Conservation (phyloP, 2,329 filamentous ascomycete species). For the Exophiala oligosperma region DNA sequence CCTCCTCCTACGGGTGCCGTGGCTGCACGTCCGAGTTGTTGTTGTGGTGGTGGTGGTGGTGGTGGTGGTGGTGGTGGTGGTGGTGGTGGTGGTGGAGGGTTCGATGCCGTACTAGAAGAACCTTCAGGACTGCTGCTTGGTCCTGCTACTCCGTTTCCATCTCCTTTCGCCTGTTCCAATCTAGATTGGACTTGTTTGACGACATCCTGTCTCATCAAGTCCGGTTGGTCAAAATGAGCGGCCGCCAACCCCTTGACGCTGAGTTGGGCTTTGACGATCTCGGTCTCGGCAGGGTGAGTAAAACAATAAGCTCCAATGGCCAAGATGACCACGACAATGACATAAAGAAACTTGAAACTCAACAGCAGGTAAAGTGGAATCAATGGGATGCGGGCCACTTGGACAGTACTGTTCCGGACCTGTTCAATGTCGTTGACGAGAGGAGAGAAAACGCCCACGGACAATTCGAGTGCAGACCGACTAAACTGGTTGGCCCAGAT, state of each 20-base stretch:
- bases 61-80: neutral
- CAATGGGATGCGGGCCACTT: conserved; percentile 19
- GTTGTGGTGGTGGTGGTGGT: neutral
- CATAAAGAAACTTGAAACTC: conserved; percentile 5
- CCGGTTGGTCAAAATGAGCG: conserved; percentile 6
- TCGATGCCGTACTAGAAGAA: too few relatives aligned
- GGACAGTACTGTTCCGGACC: conserved; percentile 8
- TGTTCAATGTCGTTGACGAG: conserved; percentile 14
- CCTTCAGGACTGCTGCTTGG: neutral
- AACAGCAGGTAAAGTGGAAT: conserved; percentile 11
- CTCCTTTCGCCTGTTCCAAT: neutral
- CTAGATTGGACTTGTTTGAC: conserved; percentile 5
- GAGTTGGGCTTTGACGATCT: conserved; percentile 10
- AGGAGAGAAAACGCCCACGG: conserved; percentile 15
- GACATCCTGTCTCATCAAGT: conserved; percentile 2
- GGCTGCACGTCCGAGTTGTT: neutral
- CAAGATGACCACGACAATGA: conserved; percentile 3
- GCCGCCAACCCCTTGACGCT: conserved; percentile 9
- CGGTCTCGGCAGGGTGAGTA: conserved; percentile 9
- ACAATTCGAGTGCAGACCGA: conserved; percentile 13
- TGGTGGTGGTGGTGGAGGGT: neutral
- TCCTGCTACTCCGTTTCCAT: neutral
- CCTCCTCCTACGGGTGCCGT: conserved; percentile 1
- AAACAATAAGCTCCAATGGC: conserved; percentile 11
- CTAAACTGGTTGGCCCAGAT: conserved; percentile 12